A percentile compares a stretch with the other conserved stretches of the same genome.
Conservation (phyloP, 306 rosid genomes). For the Prunus fruticosa region DNA sequence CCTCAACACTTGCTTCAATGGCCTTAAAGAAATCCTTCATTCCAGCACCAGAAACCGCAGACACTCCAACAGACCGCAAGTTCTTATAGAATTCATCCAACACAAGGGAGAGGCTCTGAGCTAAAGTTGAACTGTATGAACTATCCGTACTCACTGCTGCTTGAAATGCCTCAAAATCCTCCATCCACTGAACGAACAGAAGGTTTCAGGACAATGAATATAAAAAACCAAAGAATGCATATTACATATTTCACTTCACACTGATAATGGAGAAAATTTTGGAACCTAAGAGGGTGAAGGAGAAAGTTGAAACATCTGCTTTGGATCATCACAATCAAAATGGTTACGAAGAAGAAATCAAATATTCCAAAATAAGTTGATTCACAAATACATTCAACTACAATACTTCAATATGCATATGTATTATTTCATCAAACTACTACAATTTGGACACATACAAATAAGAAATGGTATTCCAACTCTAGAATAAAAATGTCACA, state of each 20-base stretch:
- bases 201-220: slow-evolving; percentile 13
- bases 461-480: not conserved
- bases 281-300: not conserved
- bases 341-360: not conserved
- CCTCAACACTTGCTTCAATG: slow-evolving; percentile 65
- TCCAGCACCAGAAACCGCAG: slow-evolving; percentile 81
- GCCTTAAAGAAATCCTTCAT: slow-evolving; percentile 69
- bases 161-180: slow-evolving; percentile 83
- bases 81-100: slow-evolving; percentile 85
- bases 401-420: not conserved
- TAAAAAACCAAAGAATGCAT: not conserved
- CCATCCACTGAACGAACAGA: slow-evolving; percentile 70
- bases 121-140: slow-evolving; percentile 55
- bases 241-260: not conserved
- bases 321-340: not conserved
- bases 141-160: slow-evolving; percentile 55
- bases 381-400: not conserved
- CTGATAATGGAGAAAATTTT: not conserved
- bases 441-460: not conserved
- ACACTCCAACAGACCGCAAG: slow-evolving; percentile 73
- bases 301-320: not conserved
- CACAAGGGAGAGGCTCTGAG: slow-evolving; percentile 71
- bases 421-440: not conserved
- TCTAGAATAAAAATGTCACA: not conserved
- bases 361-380: not conserved